These are phyloP conservation scores for Alternaria consortialis DNA, from an alignment of 2,329 filamentous ascomycete species.

Conservation along the genomic window DNA sequence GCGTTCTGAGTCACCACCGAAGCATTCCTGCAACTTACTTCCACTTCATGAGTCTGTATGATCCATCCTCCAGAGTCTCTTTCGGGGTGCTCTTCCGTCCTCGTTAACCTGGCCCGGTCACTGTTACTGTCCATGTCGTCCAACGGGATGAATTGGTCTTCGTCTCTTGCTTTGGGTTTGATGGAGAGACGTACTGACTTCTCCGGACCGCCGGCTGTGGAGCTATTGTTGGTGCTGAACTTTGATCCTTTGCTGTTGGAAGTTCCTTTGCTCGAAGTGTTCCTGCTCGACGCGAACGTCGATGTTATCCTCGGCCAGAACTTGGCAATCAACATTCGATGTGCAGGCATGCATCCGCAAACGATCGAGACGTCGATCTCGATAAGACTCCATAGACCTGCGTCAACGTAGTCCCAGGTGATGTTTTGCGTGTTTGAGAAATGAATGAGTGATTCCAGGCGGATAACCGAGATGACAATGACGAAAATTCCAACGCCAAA, in stretches of 20 bases:
- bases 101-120: slow-evolving; percentile 7
- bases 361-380: slow-evolving; percentile 47
- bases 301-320: slow-evolving; percentile 25
- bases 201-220: background rate
- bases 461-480: slow-evolving; percentile 53
- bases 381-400: slow-evolving; percentile 53
- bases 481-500: slow-evolving; percentile 52
- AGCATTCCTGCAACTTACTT: slow-evolving; percentile 5
- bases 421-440: slow-evolving; percentile 55
- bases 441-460: slow-evolving; percentile 52
- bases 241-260: slow-evolving; percentile 6
- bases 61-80: slow-evolving; percentile 16
- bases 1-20: slow-evolving; percentile 1
- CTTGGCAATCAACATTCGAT: slow-evolving; percentile 25
- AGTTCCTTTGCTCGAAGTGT: slow-evolving; percentile 1
- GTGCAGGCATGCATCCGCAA: slow-evolving; percentile 55
- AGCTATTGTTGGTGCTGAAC: background rate
- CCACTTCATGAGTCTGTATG: slow-evolving; percentile 11
- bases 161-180: slow-evolving; percentile 29
- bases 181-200: slow-evolving; percentile 20
- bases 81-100: background rate
- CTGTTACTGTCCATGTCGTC: slow-evolving; percentile 29
- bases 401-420: slow-evolving; percentile 51
- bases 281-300: slow-evolving; percentile 20
- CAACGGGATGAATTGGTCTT: slow-evolving; percentile 31